A percentile compares a stretch with the other conserved stretches of the same genome.
phyloP scores from a whole-genome alignment of 306 rosid species.

The Cicer chorassanicum region DNA sequence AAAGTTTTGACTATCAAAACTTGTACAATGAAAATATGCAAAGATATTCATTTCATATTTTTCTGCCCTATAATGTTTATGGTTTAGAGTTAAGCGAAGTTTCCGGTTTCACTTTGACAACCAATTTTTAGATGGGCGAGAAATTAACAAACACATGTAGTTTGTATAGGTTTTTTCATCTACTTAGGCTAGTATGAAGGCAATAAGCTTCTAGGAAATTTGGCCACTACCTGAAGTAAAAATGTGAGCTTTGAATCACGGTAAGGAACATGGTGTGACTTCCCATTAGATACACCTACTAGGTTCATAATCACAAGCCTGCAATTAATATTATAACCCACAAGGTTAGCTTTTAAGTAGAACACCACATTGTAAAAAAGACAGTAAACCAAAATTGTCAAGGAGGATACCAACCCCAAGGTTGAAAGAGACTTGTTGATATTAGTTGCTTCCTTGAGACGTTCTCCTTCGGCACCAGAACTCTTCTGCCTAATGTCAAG shows the following conservation, averaged over 20 bases:
- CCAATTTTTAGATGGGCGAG: neutral
- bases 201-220: slow-evolving; percentile 1
- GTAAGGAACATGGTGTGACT: slow-evolving; percentile 94
- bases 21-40: neutral
- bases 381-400: slow-evolving; percentile 30
- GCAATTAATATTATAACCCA: slow-evolving; percentile 48
- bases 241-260: slow-evolving; percentile 97
- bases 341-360: slow-evolving; percentile 25
- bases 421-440: slow-evolving; percentile 99
- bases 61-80: slow-evolving; percentile 20
- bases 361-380: slow-evolving; percentile 26
- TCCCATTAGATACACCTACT: slow-evolving; percentile 82
- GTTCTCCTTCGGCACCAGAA: slow-evolving; percentile 99
- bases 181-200: neutral
- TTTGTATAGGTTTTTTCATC: neutral
- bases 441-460: slow-evolving; percentile 97
- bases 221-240: slow-evolving; percentile 83
- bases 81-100: neutral
- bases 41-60: slow-evolving; percentile 21
- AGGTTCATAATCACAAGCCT: slow-evolving; percentile 99
- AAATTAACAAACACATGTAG: slow-evolving; percentile 6
- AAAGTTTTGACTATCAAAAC: neutral
- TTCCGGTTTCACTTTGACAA: slow-evolving; percentile 18
- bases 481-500: slow-evolving; percentile 85
- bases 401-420: slow-evolving; percentile 67